Conservation (phyloP, 2,329 filamentous ascomycete species). For the Lasiodiplodia citricola region DNA sequence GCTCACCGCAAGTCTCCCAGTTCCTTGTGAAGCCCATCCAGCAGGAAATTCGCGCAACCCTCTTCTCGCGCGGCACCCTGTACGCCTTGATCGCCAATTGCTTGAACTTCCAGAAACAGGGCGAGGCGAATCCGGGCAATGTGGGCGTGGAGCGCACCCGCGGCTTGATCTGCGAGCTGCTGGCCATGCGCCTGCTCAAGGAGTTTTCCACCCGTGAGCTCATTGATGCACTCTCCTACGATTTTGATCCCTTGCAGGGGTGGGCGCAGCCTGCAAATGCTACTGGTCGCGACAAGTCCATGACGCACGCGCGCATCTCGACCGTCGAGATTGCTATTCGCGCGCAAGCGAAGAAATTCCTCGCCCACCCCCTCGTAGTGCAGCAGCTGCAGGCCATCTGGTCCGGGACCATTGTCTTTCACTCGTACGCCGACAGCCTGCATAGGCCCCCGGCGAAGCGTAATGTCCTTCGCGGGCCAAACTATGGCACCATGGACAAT, state of each 20-base stretch:
- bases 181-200: constrained; percentile 87
- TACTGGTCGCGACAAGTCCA: constrained; percentile 15
- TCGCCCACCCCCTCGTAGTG: constrained; percentile 89
- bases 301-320: constrained; percentile 71
- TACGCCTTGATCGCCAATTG: constrained; percentile 94
- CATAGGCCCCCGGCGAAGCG: constrained; percentile 64
- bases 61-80: constrained; percentile 84
- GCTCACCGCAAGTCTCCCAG: constrained; percentile 94
- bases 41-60: constrained; percentile 79
- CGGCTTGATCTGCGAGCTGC: constrained; percentile 85
- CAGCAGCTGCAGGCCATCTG: constrained; percentile 97
- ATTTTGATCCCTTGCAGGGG: constrained; percentile 91
- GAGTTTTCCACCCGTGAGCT: constrained; percentile 89
- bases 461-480: constrained; percentile 40
- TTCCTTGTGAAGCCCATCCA: constrained; percentile 96
- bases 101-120: constrained; percentile 89
- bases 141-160: constrained; percentile 83
- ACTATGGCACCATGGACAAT: constrained; percentile 32
- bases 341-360: constrained; percentile 88
- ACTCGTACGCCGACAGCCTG: constrained; percentile 83
- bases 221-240: constrained; percentile 92
- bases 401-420: constrained; percentile 94
- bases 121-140: constrained; percentile 79
- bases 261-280: constrained; percentile 58
- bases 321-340: constrained; percentile 92